Evolutionary conservation across 2,329 filamentous ascomycete genomes (phyloP), one percentile per base, ranked within the genome.

Genomic region (Scolecobasidium constrictum): DNA sequence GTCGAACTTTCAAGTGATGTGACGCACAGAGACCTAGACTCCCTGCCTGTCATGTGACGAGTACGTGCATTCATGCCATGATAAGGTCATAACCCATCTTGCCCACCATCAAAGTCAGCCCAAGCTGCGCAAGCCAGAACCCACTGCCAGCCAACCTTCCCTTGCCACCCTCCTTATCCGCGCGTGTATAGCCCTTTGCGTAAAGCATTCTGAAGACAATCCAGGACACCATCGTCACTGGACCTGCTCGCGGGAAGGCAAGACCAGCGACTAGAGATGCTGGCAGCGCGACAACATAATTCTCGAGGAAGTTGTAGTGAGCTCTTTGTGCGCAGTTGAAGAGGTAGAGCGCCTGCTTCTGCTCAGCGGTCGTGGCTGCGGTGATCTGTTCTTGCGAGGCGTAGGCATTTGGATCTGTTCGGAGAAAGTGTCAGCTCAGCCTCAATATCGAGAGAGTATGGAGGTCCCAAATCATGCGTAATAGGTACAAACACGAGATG

Each of bases 251-350:
- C 0, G 76, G 76, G 55, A 69, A 76, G 47, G 61, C 61, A 42
- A 78, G 50, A 2, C 75, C 76, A 0, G 69, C 64, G 42, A 78
- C 63, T 15, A 78, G 59, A 52, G 73, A 63, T 38, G 65, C 65
- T 19, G 68, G 60, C 36, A 75, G 64, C 4, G 68, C 67, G 43
- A 67, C 64, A 2, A 68, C 52, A 47, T 72, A 66, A 57, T 77
- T 75, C 61, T 81, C 77, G 50, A 72, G 59, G 59, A 70, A 77
- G 59, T 80, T 78, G 53, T 65, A 63, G 62, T 77, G 73, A 15
- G 71, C 67, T 49, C 73, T 65, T 51, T 76, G 72, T 18, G 72
- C 72, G 60, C 44, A 46, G 58, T 71, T 71, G 61, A 68, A 70
- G 22, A 63, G 51, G 46, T 67, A 56, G 53, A 68, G 57, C 17